These are phyloP conservation scores for Alloteropsis semialata DNA, from an alignment of 176 grass and related monocot genomes.

Conservation along the genomic window DNA sequence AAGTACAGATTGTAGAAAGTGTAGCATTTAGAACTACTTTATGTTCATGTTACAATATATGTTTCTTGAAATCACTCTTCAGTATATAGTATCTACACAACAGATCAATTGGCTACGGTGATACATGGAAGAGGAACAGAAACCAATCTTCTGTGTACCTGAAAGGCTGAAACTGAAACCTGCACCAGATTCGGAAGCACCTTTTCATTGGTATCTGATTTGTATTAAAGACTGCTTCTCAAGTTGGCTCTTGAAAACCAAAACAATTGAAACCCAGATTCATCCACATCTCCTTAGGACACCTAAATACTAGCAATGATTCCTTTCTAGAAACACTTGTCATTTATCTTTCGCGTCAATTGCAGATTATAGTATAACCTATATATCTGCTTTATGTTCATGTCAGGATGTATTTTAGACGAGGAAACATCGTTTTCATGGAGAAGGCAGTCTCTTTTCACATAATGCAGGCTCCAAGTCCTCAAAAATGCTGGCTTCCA, in stretches of 20 bases:
- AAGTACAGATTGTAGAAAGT: neutral
- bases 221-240: slow-evolving; percentile 4
- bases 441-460: slow-evolving; percentile 2
- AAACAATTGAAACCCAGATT: neutral
- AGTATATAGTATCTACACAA: neutral
- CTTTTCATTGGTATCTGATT: neutral
- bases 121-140: neutral
- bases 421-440: slow-evolving; percentile 40
- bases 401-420: slow-evolving; percentile 38
- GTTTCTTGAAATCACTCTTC: neutral
- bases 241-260: slow-evolving; percentile 8
- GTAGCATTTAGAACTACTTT: neutral
- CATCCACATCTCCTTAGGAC: slow-evolving; percentile 10
- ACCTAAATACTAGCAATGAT: neutral
- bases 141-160: neutral
- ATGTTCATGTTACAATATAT: neutral
- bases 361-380: slow-evolving; percentile 12
- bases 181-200: neutral
- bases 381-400: slow-evolving; percentile 14
- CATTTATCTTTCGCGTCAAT: neutral
- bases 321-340: slow-evolving; percentile 13
- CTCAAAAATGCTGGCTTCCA: neutral
- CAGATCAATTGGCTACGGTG: neutral
- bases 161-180: neutral
- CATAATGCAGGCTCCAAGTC: neutral